Base-by-base conservation (phyloP, 345 rosid genomes). In the sweet orange (Citrus sinensis) region DNA sequence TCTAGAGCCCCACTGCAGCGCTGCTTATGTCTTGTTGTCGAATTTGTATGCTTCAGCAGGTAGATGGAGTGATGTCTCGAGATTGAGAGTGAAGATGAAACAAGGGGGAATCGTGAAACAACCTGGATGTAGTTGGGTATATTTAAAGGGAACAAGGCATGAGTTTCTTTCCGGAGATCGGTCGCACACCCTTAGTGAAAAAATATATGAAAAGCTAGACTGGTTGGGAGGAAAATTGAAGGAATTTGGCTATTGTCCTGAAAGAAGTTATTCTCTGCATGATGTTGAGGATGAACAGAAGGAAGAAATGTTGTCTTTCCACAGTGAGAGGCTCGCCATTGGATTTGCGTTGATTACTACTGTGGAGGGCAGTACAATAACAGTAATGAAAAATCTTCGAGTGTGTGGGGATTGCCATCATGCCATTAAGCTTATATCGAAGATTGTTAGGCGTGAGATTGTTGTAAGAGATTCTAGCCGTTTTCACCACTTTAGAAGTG, bases 381-480 rank as follows among this genome's bases (percentile, higher is more conserved):
- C 89, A 32, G 92, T 92, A 70, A 90, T 93, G 91, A 92, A 93
- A 78, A 92, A 92, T 79, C 89, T 93, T 30, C 83, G 98, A 7
- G 90, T 88, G 10, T 89, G 98, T 76, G 93, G 89, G 70, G 92
- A 92, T 80, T 90, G 92, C 81, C 92, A 89, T 83, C 72, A 86
- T 49, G 90, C 80, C 29, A 81, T 89, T 46, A 89, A 89, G 82
- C 82, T 87, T n/a, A 84, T 88, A 20, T 85, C 92, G 16, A 84
- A 72, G 66, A 82, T 90, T 49, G 88, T 83, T 34, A 83, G 79
- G 11, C 87, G 87, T 46, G 85, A 85, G 79, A 86, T 90, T 72
- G 78, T 90, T 74, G 84, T 92, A 24, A 84, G 96, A 59, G 93
- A 90, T 82, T 60, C 89, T 5, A 76, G 73, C 40, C 85, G 91